These are phyloP conservation scores for Syzygium malaccense DNA, from an alignment of 441 rosid species.

Conservation along the genomic window DNA sequence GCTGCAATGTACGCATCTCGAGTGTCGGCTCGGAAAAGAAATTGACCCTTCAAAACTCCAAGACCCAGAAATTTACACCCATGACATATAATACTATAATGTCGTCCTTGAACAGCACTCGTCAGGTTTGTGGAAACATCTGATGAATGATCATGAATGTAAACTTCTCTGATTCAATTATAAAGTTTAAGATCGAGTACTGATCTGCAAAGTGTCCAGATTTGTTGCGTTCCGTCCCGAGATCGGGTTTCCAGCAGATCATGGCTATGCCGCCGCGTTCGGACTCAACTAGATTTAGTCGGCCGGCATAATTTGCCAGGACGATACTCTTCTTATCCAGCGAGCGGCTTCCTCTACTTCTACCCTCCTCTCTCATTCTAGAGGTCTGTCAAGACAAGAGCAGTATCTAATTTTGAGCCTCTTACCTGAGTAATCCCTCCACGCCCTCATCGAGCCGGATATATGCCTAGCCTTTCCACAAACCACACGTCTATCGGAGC, in stretches of 20 bases:
- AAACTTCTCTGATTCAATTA: neutral
- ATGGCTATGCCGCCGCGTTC: rapidly evolving
- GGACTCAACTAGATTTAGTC: neutral
- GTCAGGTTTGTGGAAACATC: neutral
- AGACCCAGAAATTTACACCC: neutral
- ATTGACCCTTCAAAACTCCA: neutral
- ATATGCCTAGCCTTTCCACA: rapidly evolving
- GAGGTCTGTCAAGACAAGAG: neutral
- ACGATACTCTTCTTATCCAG: neutral
- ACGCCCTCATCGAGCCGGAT: rapidly evolving
- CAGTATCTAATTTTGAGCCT: rapidly evolving
- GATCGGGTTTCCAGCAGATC: neutral
- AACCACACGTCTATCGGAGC: rapidly evolving
- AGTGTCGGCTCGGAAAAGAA: neutral
- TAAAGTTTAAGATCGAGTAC: neutral
- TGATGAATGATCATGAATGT: neutral
- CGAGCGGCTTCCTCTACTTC: neutral
- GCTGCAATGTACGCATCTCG: constrained; percentile 8
- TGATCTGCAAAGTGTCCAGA: neutral
- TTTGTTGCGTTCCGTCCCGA: no score
- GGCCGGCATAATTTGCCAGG: rapidly evolving
- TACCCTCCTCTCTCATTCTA: rapidly evolving
- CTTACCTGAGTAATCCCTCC: rapidly evolving
- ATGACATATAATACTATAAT: neutral
- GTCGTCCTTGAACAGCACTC: neutral